These are phyloP conservation scores for Sclerotinia borealis DNA, from an alignment of 2,329 filamentous ascomycete species.

Conservation along the genomic window DNA sequence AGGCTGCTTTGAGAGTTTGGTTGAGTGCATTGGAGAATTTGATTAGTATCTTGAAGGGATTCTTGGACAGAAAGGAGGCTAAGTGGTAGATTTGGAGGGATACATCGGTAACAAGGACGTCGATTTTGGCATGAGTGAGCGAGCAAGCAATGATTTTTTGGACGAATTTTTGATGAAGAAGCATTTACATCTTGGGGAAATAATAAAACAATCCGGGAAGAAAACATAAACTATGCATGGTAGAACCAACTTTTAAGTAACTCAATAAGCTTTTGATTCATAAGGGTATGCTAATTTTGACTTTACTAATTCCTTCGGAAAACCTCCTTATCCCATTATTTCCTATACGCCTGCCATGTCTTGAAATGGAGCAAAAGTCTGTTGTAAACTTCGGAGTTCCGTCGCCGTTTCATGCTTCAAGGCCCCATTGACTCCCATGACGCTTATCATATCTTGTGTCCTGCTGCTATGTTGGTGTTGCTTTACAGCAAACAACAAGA, in stretches of 20 bases:
- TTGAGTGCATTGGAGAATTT: slow-evolving; percentile 71
- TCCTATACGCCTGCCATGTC: neutral
- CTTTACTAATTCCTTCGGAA: neutral
- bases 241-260: neutral
- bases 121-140: neutral
- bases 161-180: neutral
- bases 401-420: neutral
- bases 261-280: neutral
- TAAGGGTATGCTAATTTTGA: neutral
- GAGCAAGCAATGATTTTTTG: slow-evolving; percentile 1
- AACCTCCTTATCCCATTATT: neutral
- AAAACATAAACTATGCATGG: neutral
- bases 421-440: neutral
- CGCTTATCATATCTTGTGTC: neutral
- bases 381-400: neutral
- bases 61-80: slow-evolving; percentile 48
- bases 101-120: neutral
- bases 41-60: slow-evolving; percentile 67
- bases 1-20: slow-evolving; percentile 61
- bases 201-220: neutral
- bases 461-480: neutral
- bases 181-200: neutral
- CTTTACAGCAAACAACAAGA: no score
- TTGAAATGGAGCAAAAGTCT: neutral
- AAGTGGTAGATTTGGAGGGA: slow-evolving; percentile 31